These are phyloP conservation scores for Fusarium agapanthi DNA, from an alignment of 2,329 filamentous ascomycete genomes.

Conservation along the genomic window DNA sequence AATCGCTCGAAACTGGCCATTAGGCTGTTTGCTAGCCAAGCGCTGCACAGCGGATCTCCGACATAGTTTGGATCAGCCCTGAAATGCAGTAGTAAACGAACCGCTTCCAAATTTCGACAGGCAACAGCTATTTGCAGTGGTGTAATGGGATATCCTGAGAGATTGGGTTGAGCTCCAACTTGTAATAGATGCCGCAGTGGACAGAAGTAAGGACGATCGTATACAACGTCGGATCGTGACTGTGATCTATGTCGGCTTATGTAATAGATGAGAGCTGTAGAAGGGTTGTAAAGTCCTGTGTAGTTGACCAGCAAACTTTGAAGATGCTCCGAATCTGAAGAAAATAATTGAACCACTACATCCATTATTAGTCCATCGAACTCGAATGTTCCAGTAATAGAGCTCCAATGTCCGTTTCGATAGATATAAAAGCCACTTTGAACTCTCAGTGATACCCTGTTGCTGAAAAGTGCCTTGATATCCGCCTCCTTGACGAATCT, in stretches of 20 bases:
- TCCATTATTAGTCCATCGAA: background rate
- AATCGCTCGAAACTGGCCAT: accelerated
- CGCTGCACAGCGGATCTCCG: accelerated
- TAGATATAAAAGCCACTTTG: too few species aligned
- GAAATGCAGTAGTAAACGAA: accelerated
- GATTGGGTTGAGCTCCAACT: background rate
- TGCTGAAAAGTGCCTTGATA: accelerated
- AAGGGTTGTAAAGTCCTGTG: background rate
- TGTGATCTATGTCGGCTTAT: accelerated
- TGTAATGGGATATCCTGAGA: accelerated
- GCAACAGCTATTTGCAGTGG: background rate
- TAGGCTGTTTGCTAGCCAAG: accelerated
- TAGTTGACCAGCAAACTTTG: accelerated
- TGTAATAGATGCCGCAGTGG: background rate
- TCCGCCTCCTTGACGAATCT: accelerated
- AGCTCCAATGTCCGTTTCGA: too few species aligned
- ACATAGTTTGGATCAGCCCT: accelerated
- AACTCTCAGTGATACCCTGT: background rate
- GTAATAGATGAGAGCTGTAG: accelerated
- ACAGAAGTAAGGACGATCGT: background rate
- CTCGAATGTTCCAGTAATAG: background rate
- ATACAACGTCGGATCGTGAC: too few species aligned
- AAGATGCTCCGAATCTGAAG: accelerated
- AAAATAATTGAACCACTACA: accelerated
- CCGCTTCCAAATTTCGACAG: accelerated